A percentile compares a stretch with the other conserved stretches of the same genome.
Evolutionary conservation across 805 yeast genomes (phyloP).

Genomic region (Tetrapisispora arboricola): DNA sequence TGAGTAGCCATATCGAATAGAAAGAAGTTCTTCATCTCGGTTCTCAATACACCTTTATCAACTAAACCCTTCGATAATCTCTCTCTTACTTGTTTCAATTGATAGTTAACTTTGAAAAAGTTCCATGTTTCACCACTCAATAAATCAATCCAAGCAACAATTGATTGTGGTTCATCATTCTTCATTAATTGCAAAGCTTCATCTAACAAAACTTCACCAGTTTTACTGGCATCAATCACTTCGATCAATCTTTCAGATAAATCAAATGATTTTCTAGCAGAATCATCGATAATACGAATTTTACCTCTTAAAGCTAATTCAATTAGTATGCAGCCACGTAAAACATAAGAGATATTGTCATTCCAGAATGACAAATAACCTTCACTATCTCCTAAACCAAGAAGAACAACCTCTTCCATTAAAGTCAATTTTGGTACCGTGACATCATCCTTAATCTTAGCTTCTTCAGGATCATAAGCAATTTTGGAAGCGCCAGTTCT

Average conservation of each 20-base stretch:
- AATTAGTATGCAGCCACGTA: constrained; percentile 85
- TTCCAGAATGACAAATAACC: constrained; percentile 97
- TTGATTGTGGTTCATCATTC: constrained; percentile 67
- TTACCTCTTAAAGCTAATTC: constrained; percentile 89
- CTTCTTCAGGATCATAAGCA: constrained; percentile 67
- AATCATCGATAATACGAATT: constrained; percentile 82
- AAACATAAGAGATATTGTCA: constrained; percentile 91
- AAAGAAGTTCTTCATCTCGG: constrained; percentile 90
- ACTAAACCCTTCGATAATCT: constrained; percentile 93
- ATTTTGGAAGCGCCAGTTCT: constrained; percentile 38
- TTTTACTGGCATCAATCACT: constrained; percentile 72
- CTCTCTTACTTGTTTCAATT: constrained; percentile 94
- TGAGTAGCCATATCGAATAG: constrained; percentile 98
- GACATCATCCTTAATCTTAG: constrained; percentile 30
- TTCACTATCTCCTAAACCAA: constrained; percentile 92
- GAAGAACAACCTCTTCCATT: constrained; percentile 90
- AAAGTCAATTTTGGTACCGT: constrained; percentile 66
- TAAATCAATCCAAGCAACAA: constrained; percentile 87
- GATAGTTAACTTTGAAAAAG: constrained; percentile 85
- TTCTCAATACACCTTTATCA: constrained; percentile 91
- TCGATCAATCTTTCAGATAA: constrained; percentile 80
- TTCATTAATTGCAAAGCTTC: constrained; percentile 89
- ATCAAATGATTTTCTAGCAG: constrained; percentile 82
- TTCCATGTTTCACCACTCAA: constrained; percentile 97
- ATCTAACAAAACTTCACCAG: constrained; percentile 92